Evolutionary conservation across 306 rosid genomes (phyloP), one percentile per base, ranked within the genome.

Genomic region (Vicia villosa): DNA sequence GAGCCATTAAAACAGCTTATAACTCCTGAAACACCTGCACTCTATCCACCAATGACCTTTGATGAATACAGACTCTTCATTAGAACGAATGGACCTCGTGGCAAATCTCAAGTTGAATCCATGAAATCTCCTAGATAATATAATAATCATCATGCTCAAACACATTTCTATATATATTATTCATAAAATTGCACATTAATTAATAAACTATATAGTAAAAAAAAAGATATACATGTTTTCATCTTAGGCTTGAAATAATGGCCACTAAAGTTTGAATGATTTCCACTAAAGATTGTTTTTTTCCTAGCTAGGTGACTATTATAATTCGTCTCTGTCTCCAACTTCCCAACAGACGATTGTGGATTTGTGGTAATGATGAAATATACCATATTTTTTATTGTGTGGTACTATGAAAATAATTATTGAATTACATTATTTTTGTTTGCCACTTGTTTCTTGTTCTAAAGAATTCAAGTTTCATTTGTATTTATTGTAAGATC

Each of bases 81-180:
- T 24, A 84, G 98, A 85, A 66, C 62, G 83, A 93, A 73, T 40
- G 98, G 98, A 38, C 98, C 98, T 19, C 54, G 69, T 3, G 98
- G 98, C 0, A 93, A 93, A 90, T 83, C 97, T n/a, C 98, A 93
- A 78, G 97, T 93, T 17, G 97, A 93, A 3, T 86, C 96, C 3
- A 60, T 88, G 9, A 93, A 80, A 45, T 88, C 94, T 26, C 84
- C 76, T 5, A 72, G 71, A 72, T 72, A 45, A 77, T 14, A 21
- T 60, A 36, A 38, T 62, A 2, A 6, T 26, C 62, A 17, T 15
- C 66, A 60, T 17, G 15, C 15, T 52, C 8, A 52, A 34, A 62
- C 5, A 9, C 15, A 61, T 37, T 61, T 34, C 38, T 60, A 52
- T 20, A n/a, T n/a, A 52, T 52, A 20, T 16, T 42, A 46, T 46